Evolutionary conservation across 2,329 filamentous ascomycete genomes (phyloP).

Genomic region (Diaporthe eres): DNA sequence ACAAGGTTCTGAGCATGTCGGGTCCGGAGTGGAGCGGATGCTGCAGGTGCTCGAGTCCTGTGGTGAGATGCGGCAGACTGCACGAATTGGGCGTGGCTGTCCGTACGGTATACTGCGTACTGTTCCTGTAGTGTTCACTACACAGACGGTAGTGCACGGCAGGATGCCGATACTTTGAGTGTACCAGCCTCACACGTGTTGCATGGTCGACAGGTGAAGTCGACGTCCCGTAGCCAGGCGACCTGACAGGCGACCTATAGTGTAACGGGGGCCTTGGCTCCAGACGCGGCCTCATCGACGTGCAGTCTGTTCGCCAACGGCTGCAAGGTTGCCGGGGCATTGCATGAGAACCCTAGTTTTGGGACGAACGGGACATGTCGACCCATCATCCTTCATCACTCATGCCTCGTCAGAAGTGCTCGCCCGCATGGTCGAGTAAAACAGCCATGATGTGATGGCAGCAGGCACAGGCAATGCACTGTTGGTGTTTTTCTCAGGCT

Average conservation of each 20-base stretch:
- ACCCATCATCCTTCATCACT: constrained; percentile 29
- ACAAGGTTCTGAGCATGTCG: constrained; percentile 22
- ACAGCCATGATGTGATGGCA: constrained; percentile 24
- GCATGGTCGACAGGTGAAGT: not conserved
- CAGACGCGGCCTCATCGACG: constrained; percentile 8
- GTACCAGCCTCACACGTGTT: not conserved
- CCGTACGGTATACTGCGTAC: not conserved
- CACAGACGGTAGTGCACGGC: not conserved
- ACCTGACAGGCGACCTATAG: not conserved
- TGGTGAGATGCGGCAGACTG: constrained; percentile 31
- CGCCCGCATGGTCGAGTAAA: constrained; percentile 21
- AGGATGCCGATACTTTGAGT: constrained; percentile 2
- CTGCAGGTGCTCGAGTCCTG: constrained; percentile 29
- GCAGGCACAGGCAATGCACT: constrained; percentile 14
- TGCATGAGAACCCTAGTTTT: constrained; percentile 30
- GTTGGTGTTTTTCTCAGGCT: not conserved
- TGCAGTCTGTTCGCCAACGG: constrained; percentile 29
- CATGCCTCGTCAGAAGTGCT: constrained; percentile 17
- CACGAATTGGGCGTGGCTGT: constrained; percentile 11
- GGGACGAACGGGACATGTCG: constrained; percentile 28
- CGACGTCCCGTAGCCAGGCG: not conserved
- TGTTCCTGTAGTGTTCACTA: constrained; percentile 3
- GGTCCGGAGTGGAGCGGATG: constrained; percentile 16
- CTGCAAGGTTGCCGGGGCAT: constrained; percentile 29
- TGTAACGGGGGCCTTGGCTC: constrained; percentile 2